phyloP scores from a whole-genome alignment of 2,329 filamentous ascomycete genomes.

The Rhexocercosporidium sp. region DNA sequence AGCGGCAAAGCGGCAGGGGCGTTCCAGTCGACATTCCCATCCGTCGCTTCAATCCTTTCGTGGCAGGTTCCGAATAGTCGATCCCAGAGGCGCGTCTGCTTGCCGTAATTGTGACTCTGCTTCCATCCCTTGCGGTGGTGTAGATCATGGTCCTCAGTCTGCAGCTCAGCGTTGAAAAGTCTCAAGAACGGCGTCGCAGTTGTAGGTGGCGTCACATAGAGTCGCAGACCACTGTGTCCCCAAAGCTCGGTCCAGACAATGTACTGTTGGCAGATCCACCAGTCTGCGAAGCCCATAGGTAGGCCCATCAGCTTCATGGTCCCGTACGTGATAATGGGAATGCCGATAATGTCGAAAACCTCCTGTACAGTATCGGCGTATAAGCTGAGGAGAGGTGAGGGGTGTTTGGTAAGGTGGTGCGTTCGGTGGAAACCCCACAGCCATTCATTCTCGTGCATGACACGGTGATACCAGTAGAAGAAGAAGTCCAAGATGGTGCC shows the following conservation, averaged over 20 bases:
- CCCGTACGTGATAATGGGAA: neutral
- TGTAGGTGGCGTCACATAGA: neutral
- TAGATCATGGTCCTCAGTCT: neutral
- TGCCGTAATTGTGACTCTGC: constrained; percentile 2
- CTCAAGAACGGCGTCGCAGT: neutral
- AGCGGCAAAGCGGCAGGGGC: neutral
- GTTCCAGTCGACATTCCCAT: neutral
- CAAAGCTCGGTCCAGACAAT: neutral
- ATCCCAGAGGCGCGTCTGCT: neutral
- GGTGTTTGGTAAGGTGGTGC: neutral
- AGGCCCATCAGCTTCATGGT: neutral
- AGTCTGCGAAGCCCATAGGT: neutral
- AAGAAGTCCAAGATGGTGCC: neutral
- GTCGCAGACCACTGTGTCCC: neutral
- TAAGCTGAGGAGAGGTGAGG: neutral
- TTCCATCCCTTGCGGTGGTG: neutral
- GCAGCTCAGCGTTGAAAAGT: neutral
- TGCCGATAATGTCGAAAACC: constrained; percentile 1
- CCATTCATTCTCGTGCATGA: neutral
- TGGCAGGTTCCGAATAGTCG: neutral
- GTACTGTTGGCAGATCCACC: constrained; percentile 4
- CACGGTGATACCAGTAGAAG: constrained; percentile 6
- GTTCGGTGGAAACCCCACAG: neutral
- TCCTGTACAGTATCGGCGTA: neutral
- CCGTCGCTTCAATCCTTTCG: neutral